A percentile compares a stretch with the other conserved stretches of the same genome.
phyloP scores from a whole-genome alignment of 139 green algal genomes.

The Diplosphaera chodatii region DNA sequence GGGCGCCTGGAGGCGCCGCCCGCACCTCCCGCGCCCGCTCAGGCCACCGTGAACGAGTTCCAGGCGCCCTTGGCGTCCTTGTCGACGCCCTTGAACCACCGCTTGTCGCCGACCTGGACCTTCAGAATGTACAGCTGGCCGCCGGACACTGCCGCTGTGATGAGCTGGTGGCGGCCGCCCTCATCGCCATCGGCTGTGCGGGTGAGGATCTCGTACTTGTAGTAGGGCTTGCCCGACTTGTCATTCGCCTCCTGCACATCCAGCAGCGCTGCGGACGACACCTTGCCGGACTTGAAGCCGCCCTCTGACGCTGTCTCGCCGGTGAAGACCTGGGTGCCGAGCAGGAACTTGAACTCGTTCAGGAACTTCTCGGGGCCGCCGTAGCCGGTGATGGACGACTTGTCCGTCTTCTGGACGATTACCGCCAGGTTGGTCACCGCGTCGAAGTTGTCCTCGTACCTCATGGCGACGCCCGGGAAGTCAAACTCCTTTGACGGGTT shows the following conservation, averaged over 20 bases:
- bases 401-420: slow-evolving; percentile 60
- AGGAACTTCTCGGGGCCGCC: slow-evolving; percentile 87
- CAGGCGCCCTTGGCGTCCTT: slow-evolving; percentile 50
- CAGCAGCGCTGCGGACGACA: slow-evolving; percentile 78
- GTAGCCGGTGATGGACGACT: slow-evolving; percentile 75
- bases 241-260: slow-evolving; percentile 65
- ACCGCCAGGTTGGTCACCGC: slow-evolving; percentile 87
- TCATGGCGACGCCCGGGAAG: slow-evolving; percentile 52
- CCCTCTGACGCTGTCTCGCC: slow-evolving; percentile 86
- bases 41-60: slow-evolving; percentile 82
- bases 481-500: slow-evolving; percentile 91
- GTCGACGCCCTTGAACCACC: slow-evolving; percentile 90
- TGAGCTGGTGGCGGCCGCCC: slow-evolving; percentile 93
- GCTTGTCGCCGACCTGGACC: slow-evolving; percentile 88
- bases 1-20: no score
- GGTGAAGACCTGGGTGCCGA: slow-evolving; percentile 72
- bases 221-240: slow-evolving; percentile 96
- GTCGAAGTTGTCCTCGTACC: slow-evolving; percentile 95
- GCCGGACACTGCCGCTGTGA: slow-evolving; percentile 79
- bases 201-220: slow-evolving; percentile 83
- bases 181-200: slow-evolving; percentile 91
- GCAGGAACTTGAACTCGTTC: slow-evolving; percentile 64
- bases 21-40: no score
- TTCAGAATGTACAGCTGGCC: slow-evolving; percentile 87
- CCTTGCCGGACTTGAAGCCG: slow-evolving; percentile 83